Percentiles rank a stretch among this genome's conserved stretches.
These are phyloP conservation scores for Xylaria bambusicola DNA, from an alignment of 495 filamentous ascomycete genomes.

Conservation along the genomic window DNA sequence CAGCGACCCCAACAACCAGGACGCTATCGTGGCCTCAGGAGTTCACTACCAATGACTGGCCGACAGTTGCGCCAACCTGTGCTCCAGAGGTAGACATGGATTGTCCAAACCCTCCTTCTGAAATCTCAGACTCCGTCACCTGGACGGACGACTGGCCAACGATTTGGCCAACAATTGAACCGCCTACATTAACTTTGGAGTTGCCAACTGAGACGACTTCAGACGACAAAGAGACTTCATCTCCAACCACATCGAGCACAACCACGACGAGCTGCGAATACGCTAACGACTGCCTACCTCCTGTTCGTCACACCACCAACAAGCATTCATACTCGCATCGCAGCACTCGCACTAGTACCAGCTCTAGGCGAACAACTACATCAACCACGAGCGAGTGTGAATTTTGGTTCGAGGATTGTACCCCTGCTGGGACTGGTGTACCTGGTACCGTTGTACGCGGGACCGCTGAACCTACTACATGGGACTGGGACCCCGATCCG, in stretches of 20 bases:
- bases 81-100: neutral
- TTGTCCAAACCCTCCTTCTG: neutral
- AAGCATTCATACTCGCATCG: conserved; percentile 11
- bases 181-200: neutral
- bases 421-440: neutral
- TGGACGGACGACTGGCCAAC: conserved; percentile 3
- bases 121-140: neutral
- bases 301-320: neutral
- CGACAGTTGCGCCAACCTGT: neutral
- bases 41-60: neutral
- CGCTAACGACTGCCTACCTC: neutral
- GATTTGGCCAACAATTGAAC: neutral
- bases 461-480: neutral
- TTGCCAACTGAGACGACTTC: conserved; percentile 4
- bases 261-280: neutral
- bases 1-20: conserved; percentile 2
- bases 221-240: neutral
- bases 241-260: neutral
- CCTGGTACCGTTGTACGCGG: neutral
- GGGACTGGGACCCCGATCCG: neutral
- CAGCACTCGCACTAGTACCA: neutral
- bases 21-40: neutral
- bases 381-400: conserved; percentile 10
- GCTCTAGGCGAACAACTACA: neutral
- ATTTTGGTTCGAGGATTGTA: conserved; percentile 9